Evolutionary conservation across 2,329 filamentous ascomycete genomes (phyloP).

Genomic region (Stemphylium beticola): DNA sequence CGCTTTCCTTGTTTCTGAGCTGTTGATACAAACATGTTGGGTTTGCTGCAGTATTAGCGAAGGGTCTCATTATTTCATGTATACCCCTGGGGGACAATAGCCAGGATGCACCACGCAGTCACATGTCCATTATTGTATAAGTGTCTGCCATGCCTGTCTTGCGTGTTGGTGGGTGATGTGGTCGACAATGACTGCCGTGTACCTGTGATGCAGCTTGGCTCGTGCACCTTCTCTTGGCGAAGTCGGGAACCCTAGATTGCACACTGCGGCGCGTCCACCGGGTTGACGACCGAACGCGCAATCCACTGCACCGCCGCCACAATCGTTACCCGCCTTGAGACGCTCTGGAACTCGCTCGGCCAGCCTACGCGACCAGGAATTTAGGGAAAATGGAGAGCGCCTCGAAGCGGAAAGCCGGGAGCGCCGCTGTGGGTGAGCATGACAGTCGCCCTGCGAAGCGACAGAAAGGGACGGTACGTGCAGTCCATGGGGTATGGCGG

Average conservation of each 20-base stretch:
- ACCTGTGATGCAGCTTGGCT: slow-evolving; percentile 8
- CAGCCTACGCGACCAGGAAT: slow-evolving; percentile 41
- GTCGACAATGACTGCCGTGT: neutral
- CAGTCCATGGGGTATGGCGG: slow-evolving; percentile 24
- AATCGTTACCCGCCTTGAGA: slow-evolving; percentile 20
- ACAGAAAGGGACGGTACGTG: slow-evolving; percentile 65
- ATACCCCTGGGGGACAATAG: slow-evolving; percentile 36
- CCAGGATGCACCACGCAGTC: slow-evolving; percentile 26
- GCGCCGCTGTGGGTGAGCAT: slow-evolving; percentile 56
- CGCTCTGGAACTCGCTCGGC: slow-evolving; percentile 23
- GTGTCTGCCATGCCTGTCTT: neutral
- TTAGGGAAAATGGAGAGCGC: slow-evolving; percentile 50
- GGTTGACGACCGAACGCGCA: slow-evolving; percentile 36
- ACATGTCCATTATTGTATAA: slow-evolving; percentile 14
- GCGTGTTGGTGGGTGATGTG: neutral
- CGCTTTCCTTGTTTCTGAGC: slow-evolving; percentile 11
- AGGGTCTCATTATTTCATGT: slow-evolving; percentile 29
- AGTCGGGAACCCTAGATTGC: slow-evolving; percentile 16
- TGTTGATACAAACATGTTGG: slow-evolving; percentile 18
- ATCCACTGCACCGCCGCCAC: slow-evolving; percentile 42
- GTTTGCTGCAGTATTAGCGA: slow-evolving; percentile 33
- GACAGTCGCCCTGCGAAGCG: slow-evolving; percentile 64
- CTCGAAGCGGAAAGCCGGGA: slow-evolving; percentile 63
- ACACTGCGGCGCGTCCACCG: slow-evolving; percentile 30
- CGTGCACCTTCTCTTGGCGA: slow-evolving; percentile 17